Conservation (phyloP, 768 basidiomycete genomes). For the Calocybe cyanea region DNA sequence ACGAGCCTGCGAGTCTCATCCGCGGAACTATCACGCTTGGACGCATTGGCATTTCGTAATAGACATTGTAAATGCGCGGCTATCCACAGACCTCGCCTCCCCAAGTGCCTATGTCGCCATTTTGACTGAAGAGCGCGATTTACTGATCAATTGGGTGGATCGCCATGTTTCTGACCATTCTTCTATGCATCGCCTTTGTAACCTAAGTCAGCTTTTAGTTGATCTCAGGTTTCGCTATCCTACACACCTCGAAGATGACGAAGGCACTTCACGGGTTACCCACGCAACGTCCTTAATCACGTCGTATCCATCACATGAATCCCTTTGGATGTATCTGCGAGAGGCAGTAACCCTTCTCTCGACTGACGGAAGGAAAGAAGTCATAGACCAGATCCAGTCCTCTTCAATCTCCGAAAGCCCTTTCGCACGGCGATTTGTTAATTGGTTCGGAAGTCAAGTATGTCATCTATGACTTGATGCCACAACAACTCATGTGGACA, state of each 20-base stretch:
- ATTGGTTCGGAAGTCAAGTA: not conserved
- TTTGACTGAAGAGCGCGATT: conserved; percentile 34
- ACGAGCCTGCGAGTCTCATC: conserved; percentile 56
- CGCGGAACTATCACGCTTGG: conserved; percentile 77
- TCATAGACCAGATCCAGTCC: conserved; percentile 8
- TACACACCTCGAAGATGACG: not conserved
- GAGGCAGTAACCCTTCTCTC: conserved; percentile 7
- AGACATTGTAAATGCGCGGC: conserved; percentile 24
- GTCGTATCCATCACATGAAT: conserved; percentile 53
- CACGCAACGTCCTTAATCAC: conserved; percentile 49
- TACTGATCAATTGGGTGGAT: conserved; percentile 50
- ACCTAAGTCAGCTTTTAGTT: conserved; percentile 29
- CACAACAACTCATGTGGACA: not conserved
- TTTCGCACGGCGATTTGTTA: conserved; percentile 6
- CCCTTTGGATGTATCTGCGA: conserved; percentile 63
- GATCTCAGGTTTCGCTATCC: conserved; percentile 11
- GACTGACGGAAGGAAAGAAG: not conserved
- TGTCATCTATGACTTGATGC: not conserved
- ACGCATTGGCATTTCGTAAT: conserved; percentile 52
- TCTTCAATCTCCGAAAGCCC: conserved; percentile 1
- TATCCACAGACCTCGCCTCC: conserved; percentile 13
- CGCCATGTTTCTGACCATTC: conserved; percentile 67
- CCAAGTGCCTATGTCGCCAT: conserved; percentile 24
- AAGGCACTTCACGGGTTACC: conserved; percentile 18
- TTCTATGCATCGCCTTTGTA: conserved; percentile 52